These are phyloP conservation scores for Coleophoma crateriformis DNA, from an alignment of 2,329 filamentous ascomycete genomes.

Conservation along the genomic window DNA sequence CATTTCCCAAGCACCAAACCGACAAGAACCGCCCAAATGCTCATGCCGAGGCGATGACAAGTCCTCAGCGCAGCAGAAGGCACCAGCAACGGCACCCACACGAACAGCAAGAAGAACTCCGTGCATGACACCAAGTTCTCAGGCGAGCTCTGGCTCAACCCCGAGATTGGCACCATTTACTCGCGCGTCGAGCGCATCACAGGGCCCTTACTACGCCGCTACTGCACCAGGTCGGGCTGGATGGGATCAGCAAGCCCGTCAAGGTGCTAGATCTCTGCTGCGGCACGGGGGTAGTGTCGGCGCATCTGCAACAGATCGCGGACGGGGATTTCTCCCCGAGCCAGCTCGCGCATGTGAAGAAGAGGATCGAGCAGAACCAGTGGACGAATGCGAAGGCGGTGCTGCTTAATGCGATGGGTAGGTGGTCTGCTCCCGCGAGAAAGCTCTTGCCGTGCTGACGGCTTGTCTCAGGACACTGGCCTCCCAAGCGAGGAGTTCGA, in stretches of 20 bases:
- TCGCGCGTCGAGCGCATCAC: constrained; percentile 3
- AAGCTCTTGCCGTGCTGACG: background rate
- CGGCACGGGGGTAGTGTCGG: constrained; percentile 2
- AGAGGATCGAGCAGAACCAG: constrained; percentile 2
- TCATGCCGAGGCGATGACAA: too few relatives aligned
- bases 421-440: background rate
- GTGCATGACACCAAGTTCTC: constrained; percentile 2
- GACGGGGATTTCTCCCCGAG: constrained; percentile 38
- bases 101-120: background rate
- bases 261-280: constrained; percentile 6
- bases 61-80: too few relatives aligned
- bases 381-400: constrained; percentile 2
- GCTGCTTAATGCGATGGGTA: constrained; percentile 1
- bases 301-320: constrained; percentile 45
- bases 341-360: constrained; percentile 3
- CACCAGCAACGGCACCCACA: too few relatives aligned
- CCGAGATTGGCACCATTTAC: constrained; percentile 3
- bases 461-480: constrained; percentile 1
- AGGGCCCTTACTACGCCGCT: constrained; percentile 5
- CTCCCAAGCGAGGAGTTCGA: constrained; percentile 1
- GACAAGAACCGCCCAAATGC: too few relatives aligned
- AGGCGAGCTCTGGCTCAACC: constrained; percentile 3
- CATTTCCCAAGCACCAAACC: too few relatives aligned
- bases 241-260: background rate
- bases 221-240: constrained; percentile 2